These are phyloP conservation scores for Penicillium maclennaniae DNA, from an alignment of 495 filamentous ascomycete species.

Conservation along the genomic window DNA sequence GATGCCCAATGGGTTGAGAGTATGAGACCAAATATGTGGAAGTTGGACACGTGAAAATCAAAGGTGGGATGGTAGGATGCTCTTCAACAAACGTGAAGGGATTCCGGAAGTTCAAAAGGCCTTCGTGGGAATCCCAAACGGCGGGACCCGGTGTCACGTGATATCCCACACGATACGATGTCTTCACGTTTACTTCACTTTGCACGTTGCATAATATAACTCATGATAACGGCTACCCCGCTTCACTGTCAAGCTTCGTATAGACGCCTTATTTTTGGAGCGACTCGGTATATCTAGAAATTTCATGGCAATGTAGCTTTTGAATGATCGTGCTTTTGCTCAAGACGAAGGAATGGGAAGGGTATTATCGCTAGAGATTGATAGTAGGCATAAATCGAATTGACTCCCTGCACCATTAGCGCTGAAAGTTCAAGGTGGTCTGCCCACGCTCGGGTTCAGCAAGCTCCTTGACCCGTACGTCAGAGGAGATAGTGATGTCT, in stretches of 20 bases:
- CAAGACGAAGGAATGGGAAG: not conserved
- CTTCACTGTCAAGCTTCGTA: too few species aligned
- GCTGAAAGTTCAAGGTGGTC: conserved; percentile 32
- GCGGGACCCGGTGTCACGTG: conserved; percentile 2
- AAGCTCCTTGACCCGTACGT: conserved; percentile 83
- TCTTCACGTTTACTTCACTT: not conserved
- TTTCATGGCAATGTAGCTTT: too few species aligned
- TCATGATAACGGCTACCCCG: too few species aligned
- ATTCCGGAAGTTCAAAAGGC: conserved; percentile 9
- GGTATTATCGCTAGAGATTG: not conserved
- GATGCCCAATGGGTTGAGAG: conserved; percentile 6
- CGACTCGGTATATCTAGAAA: not conserved
- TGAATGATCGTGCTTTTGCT: not conserved
- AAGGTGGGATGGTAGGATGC: conserved; percentile 3
- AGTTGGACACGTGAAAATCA: not conserved
- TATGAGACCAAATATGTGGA: conserved; percentile 1
- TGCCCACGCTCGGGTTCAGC: conserved; percentile 59
- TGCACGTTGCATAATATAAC: too few species aligned
- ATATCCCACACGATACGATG: not conserved
- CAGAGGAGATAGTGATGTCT: conserved; percentile 63
- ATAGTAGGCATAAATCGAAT: not conserved
- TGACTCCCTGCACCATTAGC: conserved; percentile 6
- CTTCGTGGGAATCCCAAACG: conserved; percentile 2
- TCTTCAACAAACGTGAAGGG: conserved; percentile 10
- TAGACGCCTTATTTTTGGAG: not conserved